These are phyloP conservation scores for Senna siamea DNA, from an alignment of 306 rosid species.

Conservation along the genomic window DNA sequence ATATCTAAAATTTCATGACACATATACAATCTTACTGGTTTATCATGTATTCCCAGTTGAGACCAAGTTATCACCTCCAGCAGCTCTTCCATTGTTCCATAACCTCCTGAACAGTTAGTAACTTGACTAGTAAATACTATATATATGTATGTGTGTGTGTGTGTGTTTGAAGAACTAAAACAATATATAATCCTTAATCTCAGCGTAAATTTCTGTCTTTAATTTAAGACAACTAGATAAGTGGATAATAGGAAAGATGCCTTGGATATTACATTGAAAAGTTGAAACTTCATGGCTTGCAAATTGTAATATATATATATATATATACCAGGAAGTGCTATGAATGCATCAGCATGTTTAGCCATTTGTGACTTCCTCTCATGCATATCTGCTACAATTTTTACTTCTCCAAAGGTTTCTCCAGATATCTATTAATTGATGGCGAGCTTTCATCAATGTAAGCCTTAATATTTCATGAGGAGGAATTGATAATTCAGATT, in stretches of 20 bases:
- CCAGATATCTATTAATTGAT: constrained; percentile 55
- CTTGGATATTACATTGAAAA: no score
- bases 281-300: neutral
- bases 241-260: no score
- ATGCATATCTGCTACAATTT: constrained; percentile 62
- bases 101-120: constrained; percentile 44
- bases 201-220: no score
- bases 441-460: constrained; percentile 37
- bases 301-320: neutral
- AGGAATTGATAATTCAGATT: neutral
- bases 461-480: no score
- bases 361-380: constrained; percentile 72
- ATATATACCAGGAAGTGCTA: constrained; percentile 65
- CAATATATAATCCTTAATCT: no score
- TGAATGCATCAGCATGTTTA: constrained; percentile 71
- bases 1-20: neutral
- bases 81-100: constrained; percentile 59
- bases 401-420: constrained; percentile 65
- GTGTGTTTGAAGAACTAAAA: no score
- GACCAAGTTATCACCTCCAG: constrained; percentile 56
- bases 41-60: constrained; percentile 52
- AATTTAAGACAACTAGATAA: no score
- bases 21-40: constrained; percentile 41
- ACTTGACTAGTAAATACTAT: neutral
- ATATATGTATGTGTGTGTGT: no score